phyloP scores from a whole-genome alignment of 106 monocot species.

The Amphibolis antarctica region DNA sequence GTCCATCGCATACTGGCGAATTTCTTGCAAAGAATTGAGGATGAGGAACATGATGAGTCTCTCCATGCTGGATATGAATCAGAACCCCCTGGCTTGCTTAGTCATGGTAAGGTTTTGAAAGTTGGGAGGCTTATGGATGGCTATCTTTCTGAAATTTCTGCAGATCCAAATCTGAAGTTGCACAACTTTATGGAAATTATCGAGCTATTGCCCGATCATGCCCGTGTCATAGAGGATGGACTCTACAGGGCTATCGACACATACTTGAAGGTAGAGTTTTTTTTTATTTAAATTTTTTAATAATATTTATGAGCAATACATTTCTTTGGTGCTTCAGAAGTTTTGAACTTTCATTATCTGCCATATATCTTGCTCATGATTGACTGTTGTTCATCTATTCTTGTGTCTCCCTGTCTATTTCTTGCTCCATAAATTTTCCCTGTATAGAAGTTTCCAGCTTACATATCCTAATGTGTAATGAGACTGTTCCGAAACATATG shows the following conservation, averaged over 20 bases:
- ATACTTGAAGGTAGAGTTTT: slow-evolving; percentile 70
- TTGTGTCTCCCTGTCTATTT: too few species aligned
- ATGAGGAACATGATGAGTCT: slow-evolving; percentile 51
- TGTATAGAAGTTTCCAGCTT: too few species aligned
- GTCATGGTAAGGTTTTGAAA: slow-evolving; percentile 58
- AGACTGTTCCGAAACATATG: too few species aligned
- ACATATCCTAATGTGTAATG: too few species aligned
- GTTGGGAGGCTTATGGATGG: slow-evolving; percentile 85
- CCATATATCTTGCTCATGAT: not conserved
- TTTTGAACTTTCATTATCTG: not conserved
- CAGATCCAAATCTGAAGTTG: slow-evolving; percentile 72
- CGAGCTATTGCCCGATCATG: slow-evolving; percentile 90
- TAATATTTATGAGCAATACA: too few species aligned
- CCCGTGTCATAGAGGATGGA: slow-evolving; percentile 81
- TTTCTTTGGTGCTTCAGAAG: not conserved
- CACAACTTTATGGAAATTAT: slow-evolving; percentile 73
- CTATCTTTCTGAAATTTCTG: slow-evolving; percentile 87
- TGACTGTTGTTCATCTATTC: not conserved
- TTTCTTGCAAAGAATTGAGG: slow-evolving; percentile 74
- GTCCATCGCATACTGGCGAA: slow-evolving; percentile 63
- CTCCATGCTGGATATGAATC: slow-evolving; percentile 62
- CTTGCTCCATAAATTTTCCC: too few species aligned
- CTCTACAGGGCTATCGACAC: slow-evolving; percentile 86
- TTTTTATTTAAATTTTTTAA: too few species aligned
- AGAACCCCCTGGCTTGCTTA: slow-evolving; percentile 40